phyloP scores from a whole-genome alignment of 768 basidiomycete species.

The Hygrophoropsis aurantiaca region DNA sequence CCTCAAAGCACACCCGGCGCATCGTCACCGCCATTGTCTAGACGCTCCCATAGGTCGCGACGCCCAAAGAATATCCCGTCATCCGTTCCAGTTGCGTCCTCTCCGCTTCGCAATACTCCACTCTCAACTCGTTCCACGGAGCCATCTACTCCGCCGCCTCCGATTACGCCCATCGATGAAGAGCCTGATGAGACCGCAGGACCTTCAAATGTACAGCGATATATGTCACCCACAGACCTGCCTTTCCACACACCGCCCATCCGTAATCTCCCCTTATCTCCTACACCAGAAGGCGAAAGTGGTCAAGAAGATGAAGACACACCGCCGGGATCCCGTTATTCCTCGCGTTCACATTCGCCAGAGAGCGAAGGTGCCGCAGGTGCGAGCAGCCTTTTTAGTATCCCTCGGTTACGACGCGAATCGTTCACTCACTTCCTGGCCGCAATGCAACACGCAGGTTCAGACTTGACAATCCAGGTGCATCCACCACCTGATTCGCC shows the following conservation, averaged over 20 bases:
- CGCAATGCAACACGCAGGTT: conserved; percentile 58
- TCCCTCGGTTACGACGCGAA: conserved; percentile 63
- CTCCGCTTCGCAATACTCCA: conserved; percentile 61
- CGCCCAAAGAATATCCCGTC: conserved; percentile 47
- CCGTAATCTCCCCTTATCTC: conserved; percentile 48
- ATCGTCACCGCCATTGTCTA: conserved; percentile 41
- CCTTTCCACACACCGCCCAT: conserved; percentile 58
- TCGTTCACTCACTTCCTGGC: conserved; percentile 68
- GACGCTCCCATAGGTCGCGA: conserved; percentile 60
- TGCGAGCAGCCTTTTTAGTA: conserved; percentile 82
- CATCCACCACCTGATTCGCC: conserved; percentile 83
- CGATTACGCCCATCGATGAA: conserved; percentile 80
- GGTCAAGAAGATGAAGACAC: conserved; percentile 27
- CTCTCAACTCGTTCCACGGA: conserved; percentile 43
- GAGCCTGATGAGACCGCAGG: conserved; percentile 53
- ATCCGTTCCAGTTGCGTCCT: conserved; percentile 49
- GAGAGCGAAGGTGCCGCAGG: conserved; percentile 57
- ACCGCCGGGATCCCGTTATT: conserved; percentile 13
- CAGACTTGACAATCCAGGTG: conserved; percentile 67
- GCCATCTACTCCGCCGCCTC: conserved; percentile 54
- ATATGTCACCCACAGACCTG: conserved; percentile 63
- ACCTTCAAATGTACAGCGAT: conserved; percentile 49
- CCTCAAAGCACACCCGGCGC: conserved; percentile 46
- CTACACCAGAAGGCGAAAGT: conserved; percentile 17
- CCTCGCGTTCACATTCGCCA: conserved; percentile 61